Evolutionary conservation across 805 yeast species (phyloP), one percentile per base, ranked within the genome.

Genomic region (Spathaspora hagerdaliae): DNA sequence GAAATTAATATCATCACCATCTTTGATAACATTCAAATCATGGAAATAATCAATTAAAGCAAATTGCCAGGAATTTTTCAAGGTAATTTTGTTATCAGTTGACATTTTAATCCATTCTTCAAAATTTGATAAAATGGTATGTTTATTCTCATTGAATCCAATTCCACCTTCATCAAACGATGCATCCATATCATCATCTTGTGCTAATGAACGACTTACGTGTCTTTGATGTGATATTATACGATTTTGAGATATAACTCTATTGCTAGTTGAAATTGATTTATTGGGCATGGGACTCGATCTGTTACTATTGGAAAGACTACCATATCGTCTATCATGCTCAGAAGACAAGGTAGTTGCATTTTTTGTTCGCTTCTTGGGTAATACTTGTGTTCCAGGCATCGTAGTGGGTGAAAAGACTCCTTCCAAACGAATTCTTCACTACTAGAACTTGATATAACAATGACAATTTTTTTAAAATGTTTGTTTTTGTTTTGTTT

Each of bases 1-100:
- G 62, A 92, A 91, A 61, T 90, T 89, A 56, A 91, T 87, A 36
- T 56, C 58, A 11, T 62, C 64, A 7, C 74, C 76, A 49, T 74
- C 79, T 48, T 67, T 63, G 34, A 77, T 64, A 29, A 72, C 68
- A 39, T 70, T 71, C 63, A 77, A 62, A 51, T 77, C 80, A 54
- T 74, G 72, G 56, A 77, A 77, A 55, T 77, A 77, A 52, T 76
- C 81, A 47, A 77, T 77, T 49, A 77, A 60, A 0, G 73, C 74
- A 50, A 73, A 69, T 42, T 71, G 67, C 82, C 82, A 77, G 40
- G 75, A 64, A 53, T 77, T 77, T 37, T 61, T 65, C 33, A 71
- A 52, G 24, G 76, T 77, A 57, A 77, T 73, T 54, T 76, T 77
- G 58, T 77, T 71, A 50, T 70, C 75, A 3, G 74, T 69, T 6